These are phyloP conservation scores for Aureobasidium zeae DNA, from an alignment of 2,329 filamentous ascomycete species.

Conservation along the genomic window DNA sequence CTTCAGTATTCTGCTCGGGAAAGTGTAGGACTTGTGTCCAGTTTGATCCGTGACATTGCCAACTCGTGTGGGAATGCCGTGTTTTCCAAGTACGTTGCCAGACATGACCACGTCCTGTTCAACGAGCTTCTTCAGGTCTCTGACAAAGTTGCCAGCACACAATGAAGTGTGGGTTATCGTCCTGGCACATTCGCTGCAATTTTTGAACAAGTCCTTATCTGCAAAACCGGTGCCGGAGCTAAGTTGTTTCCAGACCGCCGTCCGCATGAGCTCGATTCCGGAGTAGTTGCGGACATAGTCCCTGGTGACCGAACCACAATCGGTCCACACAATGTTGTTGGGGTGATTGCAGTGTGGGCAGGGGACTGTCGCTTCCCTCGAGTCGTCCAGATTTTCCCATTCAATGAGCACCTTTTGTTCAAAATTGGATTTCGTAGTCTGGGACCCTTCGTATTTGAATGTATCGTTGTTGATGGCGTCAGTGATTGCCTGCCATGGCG, in stretches of 20 bases:
- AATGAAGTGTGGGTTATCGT: slow-evolving; percentile 50
- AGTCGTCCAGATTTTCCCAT: slow-evolving; percentile 54
- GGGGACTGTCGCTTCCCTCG: slow-evolving; percentile 37
- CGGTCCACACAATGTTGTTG: slow-evolving; percentile 52
- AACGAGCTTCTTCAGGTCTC: slow-evolving; percentile 45
- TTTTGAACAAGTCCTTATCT: slow-evolving; percentile 44
- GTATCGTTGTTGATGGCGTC: slow-evolving; percentile 47
- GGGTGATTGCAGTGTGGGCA: slow-evolving; percentile 47
- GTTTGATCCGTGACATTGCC: slow-evolving; percentile 22
- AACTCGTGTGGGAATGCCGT: slow-evolving; percentile 41
- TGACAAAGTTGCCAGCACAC: slow-evolving; percentile 52
- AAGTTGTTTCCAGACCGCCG: background rate
- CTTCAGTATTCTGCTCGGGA: slow-evolving; percentile 33
- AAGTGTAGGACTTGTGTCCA: background rate
- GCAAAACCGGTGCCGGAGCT: slow-evolving; percentile 49
- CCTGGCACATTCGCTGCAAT: slow-evolving; percentile 45
- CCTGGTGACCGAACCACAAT: slow-evolving; percentile 11
- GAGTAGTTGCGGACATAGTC: background rate
- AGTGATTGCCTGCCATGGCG: slow-evolving; percentile 58
- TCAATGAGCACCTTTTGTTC: slow-evolving; percentile 37
- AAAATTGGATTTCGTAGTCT: slow-evolving; percentile 41
- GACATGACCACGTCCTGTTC: slow-evolving; percentile 48
- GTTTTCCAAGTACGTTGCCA: slow-evolving; percentile 50
- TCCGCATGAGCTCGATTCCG: background rate
- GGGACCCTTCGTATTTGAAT: slow-evolving; percentile 48